phyloP scores from a whole-genome alignment of 352 stramenopile species.

The Pythium monospermum region DNA sequence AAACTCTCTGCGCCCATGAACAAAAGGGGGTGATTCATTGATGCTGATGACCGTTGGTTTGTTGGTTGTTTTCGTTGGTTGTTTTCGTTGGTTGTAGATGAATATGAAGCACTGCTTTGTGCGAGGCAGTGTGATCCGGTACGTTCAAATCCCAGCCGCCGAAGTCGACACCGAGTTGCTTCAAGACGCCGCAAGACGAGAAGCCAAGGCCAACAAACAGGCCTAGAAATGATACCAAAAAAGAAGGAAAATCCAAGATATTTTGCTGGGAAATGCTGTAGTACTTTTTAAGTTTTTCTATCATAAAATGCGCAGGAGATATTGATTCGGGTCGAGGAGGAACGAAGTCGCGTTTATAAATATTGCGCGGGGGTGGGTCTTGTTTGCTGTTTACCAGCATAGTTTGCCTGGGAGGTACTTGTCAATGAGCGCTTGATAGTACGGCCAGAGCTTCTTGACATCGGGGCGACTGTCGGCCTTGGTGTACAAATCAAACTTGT shows the following conservation, averaged over 20 bases:
- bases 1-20: too few species aligned
- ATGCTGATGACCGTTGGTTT: neutral
- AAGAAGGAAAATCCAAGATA: neutral
- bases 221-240: slow-evolving; percentile 21
- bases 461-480: slow-evolving; percentile 81
- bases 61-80: neutral
- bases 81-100: slow-evolving; percentile 37
- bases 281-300: neutral
- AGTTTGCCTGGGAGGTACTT: slow-evolving; percentile 86
- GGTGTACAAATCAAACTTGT: slow-evolving; percentile 94
- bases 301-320: too few species aligned
- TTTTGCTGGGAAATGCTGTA: neutral
- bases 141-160: slow-evolving; percentile 96
- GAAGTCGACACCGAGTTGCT: slow-evolving; percentile 98
- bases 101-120: slow-evolving; percentile 99
- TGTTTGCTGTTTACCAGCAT: slow-evolving; percentile 39
- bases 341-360: too few species aligned
- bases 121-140: slow-evolving; percentile 96
- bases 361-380: neutral
- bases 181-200: slow-evolving; percentile 63
- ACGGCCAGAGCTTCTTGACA: slow-evolving; percentile 86
- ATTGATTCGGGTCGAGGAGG: too few species aligned
- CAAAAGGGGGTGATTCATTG: too few species aligned
- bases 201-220: slow-evolving; percentile 74
- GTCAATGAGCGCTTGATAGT: slow-evolving; percentile 90